Conservation (phyloP, 441 rosid species). For the Gossypium gossypioides region DNA sequence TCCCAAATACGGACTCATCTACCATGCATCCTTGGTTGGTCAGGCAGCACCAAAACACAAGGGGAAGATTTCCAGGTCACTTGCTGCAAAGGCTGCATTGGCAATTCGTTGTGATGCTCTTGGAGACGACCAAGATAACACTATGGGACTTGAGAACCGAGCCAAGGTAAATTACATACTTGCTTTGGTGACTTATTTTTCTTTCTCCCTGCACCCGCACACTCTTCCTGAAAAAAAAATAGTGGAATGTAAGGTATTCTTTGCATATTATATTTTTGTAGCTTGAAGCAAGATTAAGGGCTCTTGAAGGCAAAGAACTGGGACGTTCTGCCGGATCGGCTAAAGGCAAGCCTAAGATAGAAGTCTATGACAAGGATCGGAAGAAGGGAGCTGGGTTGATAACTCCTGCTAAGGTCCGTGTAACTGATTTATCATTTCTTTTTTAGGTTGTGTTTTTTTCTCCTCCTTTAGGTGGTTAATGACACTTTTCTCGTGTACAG, state of each 20-base stretch:
- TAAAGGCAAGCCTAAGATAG: constrained; percentile 86
- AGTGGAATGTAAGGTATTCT: not conserved
- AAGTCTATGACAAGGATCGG: constrained; percentile 70
- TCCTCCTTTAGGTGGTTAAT: not conserved
- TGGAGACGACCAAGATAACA: constrained; percentile 65
- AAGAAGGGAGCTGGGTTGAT: constrained; percentile 53
- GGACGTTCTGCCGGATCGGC: constrained; percentile 69
- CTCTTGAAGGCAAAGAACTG: constrained; percentile 69
- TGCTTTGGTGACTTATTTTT: not conserved
- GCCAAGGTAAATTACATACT: constrained; percentile 40
- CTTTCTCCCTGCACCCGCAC: not conserved
- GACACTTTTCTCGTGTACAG: constrained; percentile 27
- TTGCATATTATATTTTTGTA: constrained; percentile 17
- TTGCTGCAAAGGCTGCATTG: constrained; percentile 72
- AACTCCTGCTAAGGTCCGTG: constrained; percentile 67
- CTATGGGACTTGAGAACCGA: constrained; percentile 72
- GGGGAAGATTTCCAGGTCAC: constrained; percentile 82
- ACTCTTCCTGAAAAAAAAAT: not conserved
- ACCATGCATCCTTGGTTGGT: constrained; percentile 84
- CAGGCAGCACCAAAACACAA: constrained; percentile 79
- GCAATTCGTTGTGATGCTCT: constrained; percentile 81
- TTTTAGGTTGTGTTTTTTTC: not conserved
- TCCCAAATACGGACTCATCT: constrained; percentile 77
- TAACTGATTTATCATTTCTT: not conserved
- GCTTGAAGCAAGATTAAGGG: constrained; percentile 76